Percentiles rank a stretch among this genome's conserved stretches.
Evolutionary conservation across 345 rosid genomes (phyloP).

Genomic region (Eucalyptus paniculata): DNA sequence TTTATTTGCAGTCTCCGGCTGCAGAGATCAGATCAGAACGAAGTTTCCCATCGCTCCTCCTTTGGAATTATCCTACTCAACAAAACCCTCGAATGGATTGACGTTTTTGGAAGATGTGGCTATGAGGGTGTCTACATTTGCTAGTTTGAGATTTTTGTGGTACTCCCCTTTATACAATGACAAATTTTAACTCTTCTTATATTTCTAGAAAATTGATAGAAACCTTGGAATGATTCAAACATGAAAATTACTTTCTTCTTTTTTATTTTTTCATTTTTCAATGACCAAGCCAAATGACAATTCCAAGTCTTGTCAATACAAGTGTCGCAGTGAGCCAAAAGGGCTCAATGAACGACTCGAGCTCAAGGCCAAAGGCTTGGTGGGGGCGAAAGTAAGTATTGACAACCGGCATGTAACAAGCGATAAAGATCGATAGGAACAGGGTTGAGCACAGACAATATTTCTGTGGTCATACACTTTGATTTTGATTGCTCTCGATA

Average conservation of each 20-base stretch:
- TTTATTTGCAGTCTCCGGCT: neutral
- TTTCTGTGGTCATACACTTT: neutral
- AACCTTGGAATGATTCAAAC: neutral
- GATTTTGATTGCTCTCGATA: neutral
- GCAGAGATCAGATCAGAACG: neutral
- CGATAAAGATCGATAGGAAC: neutral
- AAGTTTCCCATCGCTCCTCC: neutral
- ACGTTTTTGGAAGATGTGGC: neutral
- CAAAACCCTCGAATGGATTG: neutral
- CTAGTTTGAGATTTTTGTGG: neutral
- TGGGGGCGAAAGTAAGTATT: neutral
- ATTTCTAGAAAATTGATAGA: neutral
- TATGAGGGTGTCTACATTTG: neutral
- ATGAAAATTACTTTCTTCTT: neutral
- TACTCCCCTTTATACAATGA: neutral
- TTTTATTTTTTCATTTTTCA: neutral
- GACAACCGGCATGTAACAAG: accelerated
- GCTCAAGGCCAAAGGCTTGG: neutral
- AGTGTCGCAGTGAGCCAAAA: neutral
- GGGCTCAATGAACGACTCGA: neutral
- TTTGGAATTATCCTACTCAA: neutral
- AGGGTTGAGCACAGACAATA: neutral
- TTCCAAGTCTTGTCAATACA: neutral
- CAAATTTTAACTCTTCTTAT: neutral
- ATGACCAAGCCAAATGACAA: neutral